These are phyloP conservation scores for Begonia masoniana DNA, from an alignment of 306 rosid species.

Conservation along the genomic window DNA sequence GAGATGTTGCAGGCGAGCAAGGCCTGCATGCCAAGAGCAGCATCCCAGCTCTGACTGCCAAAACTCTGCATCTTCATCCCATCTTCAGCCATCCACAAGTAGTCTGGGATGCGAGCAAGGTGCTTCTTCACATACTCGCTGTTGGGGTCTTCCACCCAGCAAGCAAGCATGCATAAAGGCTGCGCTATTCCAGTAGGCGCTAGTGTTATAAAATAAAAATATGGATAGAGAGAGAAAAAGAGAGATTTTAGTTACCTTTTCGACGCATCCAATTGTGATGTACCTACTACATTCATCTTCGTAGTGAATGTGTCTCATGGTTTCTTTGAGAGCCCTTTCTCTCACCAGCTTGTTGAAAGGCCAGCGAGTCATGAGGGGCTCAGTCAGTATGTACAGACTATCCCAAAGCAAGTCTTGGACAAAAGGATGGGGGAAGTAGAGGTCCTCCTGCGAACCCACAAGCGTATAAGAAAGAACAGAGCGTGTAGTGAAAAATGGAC, in stretches of 20 bases:
- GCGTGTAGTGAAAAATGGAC: neutral
- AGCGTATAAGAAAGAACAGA: neutral
- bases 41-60: conserved; percentile 27
- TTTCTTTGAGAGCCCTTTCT: conserved; percentile 12
- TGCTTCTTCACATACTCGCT: conserved; percentile 25
- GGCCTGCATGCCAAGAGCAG: conserved; percentile 18
- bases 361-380: conserved; percentile 24
- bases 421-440: conserved; percentile 12
- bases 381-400: conserved; percentile 6
- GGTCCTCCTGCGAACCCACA: conserved; percentile 5
- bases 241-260: conserved; percentile 13
- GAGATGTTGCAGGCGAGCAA: conserved; percentile 14
- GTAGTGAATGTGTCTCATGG: conserved; percentile 24
- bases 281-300: conserved; percentile 25
- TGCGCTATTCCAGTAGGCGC: neutral
- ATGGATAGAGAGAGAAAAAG: neutral
- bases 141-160: conserved; percentile 30
- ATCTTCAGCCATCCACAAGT: conserved; percentile 31
- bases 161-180: conserved; percentile 27
- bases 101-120: conserved; percentile 17
- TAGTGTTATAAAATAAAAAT: neutral
- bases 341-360: conserved; percentile 22
- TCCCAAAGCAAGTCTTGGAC: conserved; percentile 20
- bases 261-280: conserved; percentile 19
- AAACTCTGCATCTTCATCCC: conserved; percentile 23